These are phyloP conservation scores for Penicillium goetzii DNA, from an alignment of 495 filamentous ascomycete genomes.

Conservation along the genomic window DNA sequence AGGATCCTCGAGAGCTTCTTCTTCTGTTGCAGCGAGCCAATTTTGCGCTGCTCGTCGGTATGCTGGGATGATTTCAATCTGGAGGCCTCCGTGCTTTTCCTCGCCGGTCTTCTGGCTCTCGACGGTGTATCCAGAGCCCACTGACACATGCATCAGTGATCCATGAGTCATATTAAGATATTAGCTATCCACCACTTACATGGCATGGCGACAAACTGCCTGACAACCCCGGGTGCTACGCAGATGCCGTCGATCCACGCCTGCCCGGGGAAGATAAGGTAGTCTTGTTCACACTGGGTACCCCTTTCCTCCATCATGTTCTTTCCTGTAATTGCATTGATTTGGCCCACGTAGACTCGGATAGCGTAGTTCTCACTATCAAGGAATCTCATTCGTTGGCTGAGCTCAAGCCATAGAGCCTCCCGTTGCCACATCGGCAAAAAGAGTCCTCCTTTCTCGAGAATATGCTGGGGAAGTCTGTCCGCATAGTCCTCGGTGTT, in stretches of 20 bases:
- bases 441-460: neutral
- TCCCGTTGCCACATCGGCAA: conserved; percentile 5
- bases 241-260: neutral
- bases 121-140: conserved; percentile 1
- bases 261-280: neutral
- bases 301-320: neutral
- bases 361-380: neutral
- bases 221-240: neutral
- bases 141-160: neutral
- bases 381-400: neutral
- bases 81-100: neutral
- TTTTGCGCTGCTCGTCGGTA: neutral
- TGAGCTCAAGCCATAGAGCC: neutral
- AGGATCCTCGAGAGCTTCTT: neutral
- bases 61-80: conserved; percentile 4
- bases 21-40: neutral
- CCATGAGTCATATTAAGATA: neutral
- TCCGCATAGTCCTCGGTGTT: neutral
- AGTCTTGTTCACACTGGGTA: neutral
- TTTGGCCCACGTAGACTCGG: conserved; percentile 5
- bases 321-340: neutral
- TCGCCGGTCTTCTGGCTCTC: neutral
- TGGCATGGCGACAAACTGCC: conserved; percentile 6
- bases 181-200: neutral
- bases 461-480: neutral